Evolutionary conservation across 441 rosid genomes (phyloP), one percentile per base, ranked within the genome.

Genomic region (Hura crepitans): DNA sequence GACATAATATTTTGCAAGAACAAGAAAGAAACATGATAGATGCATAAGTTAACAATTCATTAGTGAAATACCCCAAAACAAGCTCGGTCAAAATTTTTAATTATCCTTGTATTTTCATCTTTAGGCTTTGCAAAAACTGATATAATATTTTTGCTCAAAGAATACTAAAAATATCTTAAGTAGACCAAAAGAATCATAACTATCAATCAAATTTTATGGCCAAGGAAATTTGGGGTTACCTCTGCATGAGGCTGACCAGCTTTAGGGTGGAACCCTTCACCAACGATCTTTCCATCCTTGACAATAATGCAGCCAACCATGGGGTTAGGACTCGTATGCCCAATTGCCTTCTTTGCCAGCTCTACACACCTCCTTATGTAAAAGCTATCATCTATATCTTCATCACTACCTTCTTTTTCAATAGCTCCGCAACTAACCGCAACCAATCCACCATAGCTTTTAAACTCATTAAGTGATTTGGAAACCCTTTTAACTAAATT

Each of bases 221-320:
- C 3, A 39, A 30, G 4, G n/a, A 57, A 20, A 30, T 18, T 39
- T 2, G 59, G 17, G 43, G 15, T 51, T 81, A 95, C 98, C 94
- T 95, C 98, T 28, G 96, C 97, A 77, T 92, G 99, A 76, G 98
- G 97, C 68, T 91, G 89, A 18, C 98, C 98, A 65, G 98, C 96
- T 86, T 92, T 95, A 61, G 96, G 98, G 75, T 92, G 98, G 80
- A 88, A 92, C 42, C 98, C 98, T 87, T 92, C 81, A 33, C 99
- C 98, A 47, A 95, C 97, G 71, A 95, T 78, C 65, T 85, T 58
- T 0, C 93, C 96, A 55, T 95, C 93, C 81, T 89, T 89, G 42
- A 94, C 94, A 63, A 94, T 87, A 27, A 92, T 88, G 74, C 99
- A 94, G 22, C 97, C 97, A 49, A 89, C 97, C 96, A 92, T 77